Base-by-base conservation (phyloP, 441 rosid genomes). In the Euphorbia celastroides region DNA sequence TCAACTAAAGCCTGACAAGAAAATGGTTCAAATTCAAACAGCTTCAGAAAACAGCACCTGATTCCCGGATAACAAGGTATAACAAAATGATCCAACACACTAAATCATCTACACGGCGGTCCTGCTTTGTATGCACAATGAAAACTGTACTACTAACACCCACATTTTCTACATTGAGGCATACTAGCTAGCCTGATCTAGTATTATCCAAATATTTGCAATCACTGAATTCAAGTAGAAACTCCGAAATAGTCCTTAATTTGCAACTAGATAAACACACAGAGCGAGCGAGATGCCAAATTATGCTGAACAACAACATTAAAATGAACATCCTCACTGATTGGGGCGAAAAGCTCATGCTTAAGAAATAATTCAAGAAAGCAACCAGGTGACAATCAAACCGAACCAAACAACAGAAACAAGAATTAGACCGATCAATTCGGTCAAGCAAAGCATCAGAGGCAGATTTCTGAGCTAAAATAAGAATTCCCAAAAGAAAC, bases 1-100 rank as follows among this genome's bases (percentile, higher is more conserved):
- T 92, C 94, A 34, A 92, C 88, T 3, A 92, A 81, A 57, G 97
- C 97, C 96, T 91, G 30, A 2, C 38, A 34, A 34, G 38, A 34
- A 34, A 34, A 34, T 34, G 38, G 38, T 34, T 4, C 38, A 34
- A 34, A 34, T n/a, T 3, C 4, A 34, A 34, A 34, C 38, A 34
- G 38, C 38, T 34, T 34, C 9, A 34, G 38, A 34, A 34, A 34
- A 34, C 38, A 44, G 50, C 50, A 7, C 6, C 3, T 10, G 13
- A 44, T 5, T 44, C 8, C 3, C 14, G 2, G 50, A 44, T 5
- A 58, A 31, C 11, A 60, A 23, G 13, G 38, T 34, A n/a, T 9
- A 0, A 58, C 4, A 31, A 31, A 63, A 44, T 13, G 44, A n/a
- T 5, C 0, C 5, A 3, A 10, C 17, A 62, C 3, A 12, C 7